Evolutionary conservation across 805 yeast genomes (phyloP).

Genomic region (Myxozyma vanderwaltii): DNA sequence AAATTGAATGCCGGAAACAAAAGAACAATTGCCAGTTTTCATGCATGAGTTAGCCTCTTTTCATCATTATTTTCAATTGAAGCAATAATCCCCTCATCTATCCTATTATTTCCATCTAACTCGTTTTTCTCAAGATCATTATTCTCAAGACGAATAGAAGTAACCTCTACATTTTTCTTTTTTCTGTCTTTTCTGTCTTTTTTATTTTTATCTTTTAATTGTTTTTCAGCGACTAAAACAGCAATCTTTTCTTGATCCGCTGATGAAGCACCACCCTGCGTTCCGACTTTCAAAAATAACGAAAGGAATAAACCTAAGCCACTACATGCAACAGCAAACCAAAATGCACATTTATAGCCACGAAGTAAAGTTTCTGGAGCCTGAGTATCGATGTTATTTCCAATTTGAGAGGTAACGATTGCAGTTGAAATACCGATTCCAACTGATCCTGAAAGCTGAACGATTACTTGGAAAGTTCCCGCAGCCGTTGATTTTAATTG

Average conservation of each 20-base stretch:
- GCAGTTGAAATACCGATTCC: constrained; percentile 48
- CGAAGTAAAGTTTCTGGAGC: background rate
- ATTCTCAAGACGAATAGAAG: too few species aligned
- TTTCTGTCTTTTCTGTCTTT: background rate
- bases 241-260: constrained; percentile 7
- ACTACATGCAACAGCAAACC: constrained; percentile 10
- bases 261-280: constrained; percentile 6
- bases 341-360: constrained; percentile 29
- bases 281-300: constrained; percentile 45
- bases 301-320: constrained; percentile 37
- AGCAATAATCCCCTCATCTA: too few species aligned
- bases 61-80: background rate
- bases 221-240: constrained; percentile 1
- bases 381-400: constrained; percentile 29
- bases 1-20: background rate
- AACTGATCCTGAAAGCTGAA: constrained; percentile 47
- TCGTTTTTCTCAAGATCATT: background rate
- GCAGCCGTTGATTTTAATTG: constrained; percentile 51
- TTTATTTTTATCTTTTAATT: background rate
- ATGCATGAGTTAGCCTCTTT: too few species aligned
- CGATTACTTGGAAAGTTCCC: constrained; percentile 51
- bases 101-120: too few species aligned
- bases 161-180: background rate
- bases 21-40: background rate
- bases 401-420: constrained; percentile 43